These are phyloP conservation scores for Alternaria incomplexa DNA, from an alignment of 2,329 filamentous ascomycete genomes.

Conservation along the genomic window DNA sequence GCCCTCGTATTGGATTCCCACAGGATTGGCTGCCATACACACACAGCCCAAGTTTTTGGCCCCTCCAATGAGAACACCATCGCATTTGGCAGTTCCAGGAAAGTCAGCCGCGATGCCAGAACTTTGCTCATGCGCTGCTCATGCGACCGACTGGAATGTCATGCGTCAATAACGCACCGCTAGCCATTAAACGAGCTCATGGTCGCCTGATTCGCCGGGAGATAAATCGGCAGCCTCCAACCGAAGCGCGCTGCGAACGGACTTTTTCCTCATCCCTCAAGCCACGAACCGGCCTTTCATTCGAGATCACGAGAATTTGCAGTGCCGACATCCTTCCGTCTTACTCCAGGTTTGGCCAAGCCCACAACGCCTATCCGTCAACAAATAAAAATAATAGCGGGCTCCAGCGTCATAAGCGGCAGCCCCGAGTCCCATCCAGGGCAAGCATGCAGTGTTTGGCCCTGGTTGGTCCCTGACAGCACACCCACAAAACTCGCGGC, in stretches of 20 bases:
- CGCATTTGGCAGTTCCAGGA: neutral
- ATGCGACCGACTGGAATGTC: slow-evolving; percentile 2
- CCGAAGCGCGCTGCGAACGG: neutral
- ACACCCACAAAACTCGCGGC: slow-evolving; percentile 2
- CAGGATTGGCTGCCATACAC: neutral
- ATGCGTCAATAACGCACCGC: neutral
- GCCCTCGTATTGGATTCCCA: neutral
- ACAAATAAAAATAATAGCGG: slow-evolving; percentile 5
- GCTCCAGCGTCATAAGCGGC: slow-evolving; percentile 1
- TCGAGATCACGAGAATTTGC: neutral
- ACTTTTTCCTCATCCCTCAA: neutral
- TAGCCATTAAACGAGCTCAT: slow-evolving; percentile 1
- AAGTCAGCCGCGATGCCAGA: slow-evolving; percentile 4
- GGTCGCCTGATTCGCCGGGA: slow-evolving; percentile 4
- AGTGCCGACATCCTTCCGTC: neutral
- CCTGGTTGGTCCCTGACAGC: slow-evolving; percentile 7
- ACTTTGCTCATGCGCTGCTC: slow-evolving; percentile 2
- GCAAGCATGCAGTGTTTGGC: neutral
- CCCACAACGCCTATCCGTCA: neutral
- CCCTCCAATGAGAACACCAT: neutral
- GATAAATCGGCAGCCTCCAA: slow-evolving; percentile 6
- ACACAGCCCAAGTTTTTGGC: neutral
- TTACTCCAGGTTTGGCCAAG: neutral
- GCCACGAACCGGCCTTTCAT: neutral
- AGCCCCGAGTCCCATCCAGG: neutral